A percentile compares a stretch with the other conserved stretches of the same genome.
These are phyloP conservation scores for Coemansia sp. DNA, from an alignment of 192 early-diverging fungal genomes.

Conservation along the genomic window DNA sequence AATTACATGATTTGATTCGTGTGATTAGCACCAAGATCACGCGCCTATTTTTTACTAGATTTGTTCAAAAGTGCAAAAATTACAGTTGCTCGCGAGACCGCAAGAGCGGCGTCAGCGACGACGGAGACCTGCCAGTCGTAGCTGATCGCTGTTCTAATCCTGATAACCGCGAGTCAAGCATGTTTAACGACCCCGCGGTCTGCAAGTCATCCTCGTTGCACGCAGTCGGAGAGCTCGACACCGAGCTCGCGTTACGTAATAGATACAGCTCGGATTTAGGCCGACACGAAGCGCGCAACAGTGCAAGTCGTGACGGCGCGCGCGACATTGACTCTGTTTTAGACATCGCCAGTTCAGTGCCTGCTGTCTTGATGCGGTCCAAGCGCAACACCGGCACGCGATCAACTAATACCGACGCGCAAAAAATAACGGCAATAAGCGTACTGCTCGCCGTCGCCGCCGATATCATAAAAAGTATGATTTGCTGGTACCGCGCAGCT, in stretches of 20 bases:
- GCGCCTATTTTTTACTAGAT: too few relatives aligned
- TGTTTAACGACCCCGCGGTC: too few relatives aligned
- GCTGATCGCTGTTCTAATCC: too few relatives aligned
- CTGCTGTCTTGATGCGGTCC: conserved; percentile 14
- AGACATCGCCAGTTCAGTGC: neutral
- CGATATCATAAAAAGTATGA: conserved; percentile 85
- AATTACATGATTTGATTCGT: neutral
- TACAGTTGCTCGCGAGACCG: too few relatives aligned
- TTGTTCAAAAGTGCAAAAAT: too few relatives aligned
- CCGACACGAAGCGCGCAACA: conserved; percentile 15
- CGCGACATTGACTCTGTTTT: neutral
- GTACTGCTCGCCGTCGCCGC: conserved; percentile 69
- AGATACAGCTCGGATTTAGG: conserved; percentile 28
- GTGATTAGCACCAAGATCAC: neutral
- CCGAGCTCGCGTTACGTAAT: conserved; percentile 10
- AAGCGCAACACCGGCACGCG: conserved; percentile 26
- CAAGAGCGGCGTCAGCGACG: too few relatives aligned
- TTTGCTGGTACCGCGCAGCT: conserved; percentile 79
- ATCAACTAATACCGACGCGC: conserved; percentile 43
- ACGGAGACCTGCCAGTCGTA: too few relatives aligned
- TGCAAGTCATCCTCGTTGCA: neutral
- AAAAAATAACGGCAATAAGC: conserved; percentile 47
- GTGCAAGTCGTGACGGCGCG: conserved; percentile 8
- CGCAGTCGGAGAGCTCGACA: neutral
- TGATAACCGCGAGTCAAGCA: too few relatives aligned